phyloP scores from a whole-genome alignment of 768 basidiomycete genomes.

The Sarcomyxa edulis region DNA sequence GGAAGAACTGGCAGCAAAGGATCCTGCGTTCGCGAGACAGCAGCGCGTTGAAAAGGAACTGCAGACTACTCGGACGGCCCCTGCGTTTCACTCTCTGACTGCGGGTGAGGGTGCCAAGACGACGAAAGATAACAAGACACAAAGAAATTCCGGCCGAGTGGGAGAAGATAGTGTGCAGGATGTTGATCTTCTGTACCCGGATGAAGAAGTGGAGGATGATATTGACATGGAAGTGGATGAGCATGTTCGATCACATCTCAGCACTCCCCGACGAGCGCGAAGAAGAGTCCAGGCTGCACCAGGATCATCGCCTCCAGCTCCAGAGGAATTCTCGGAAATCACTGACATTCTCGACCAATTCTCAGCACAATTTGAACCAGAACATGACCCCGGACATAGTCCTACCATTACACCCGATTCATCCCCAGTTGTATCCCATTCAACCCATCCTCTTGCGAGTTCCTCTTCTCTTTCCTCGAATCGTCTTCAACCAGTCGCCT shows the following conservation, averaged over 20 bases:
- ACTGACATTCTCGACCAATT: slow-evolving; percentile 75
- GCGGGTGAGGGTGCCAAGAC: slow-evolving; percentile 40
- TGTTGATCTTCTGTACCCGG: slow-evolving; percentile 54
- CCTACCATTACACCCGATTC: slow-evolving; percentile 40
- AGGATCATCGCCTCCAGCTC: slow-evolving; percentile 37
- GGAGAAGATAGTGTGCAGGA: slow-evolving; percentile 37
- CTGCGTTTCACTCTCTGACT: slow-evolving; percentile 76
- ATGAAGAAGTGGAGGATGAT: slow-evolving; percentile 35
- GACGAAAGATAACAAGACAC: no score
- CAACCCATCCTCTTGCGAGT: slow-evolving; percentile 15
- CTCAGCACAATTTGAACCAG: slow-evolving; percentile 61
- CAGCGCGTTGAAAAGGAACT: slow-evolving; percentile 43
- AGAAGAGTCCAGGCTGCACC: neutral
- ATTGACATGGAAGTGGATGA: slow-evolving; percentile 35
- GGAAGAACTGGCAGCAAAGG: slow-evolving; percentile 39
- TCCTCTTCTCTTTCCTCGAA: slow-evolving; percentile 32
- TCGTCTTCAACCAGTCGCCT: slow-evolving; percentile 39
- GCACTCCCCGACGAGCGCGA: neutral
- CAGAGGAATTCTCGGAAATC: slow-evolving; percentile 64
- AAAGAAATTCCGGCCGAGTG: no score
- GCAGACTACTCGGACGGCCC: slow-evolving; percentile 60
- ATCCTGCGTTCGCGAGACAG: slow-evolving; percentile 36
- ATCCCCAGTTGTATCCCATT: slow-evolving; percentile 43
- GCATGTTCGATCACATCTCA: slow-evolving; percentile 21
- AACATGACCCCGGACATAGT: slow-evolving; percentile 31